Evolutionary conservation across 768 basidiomycete species (phyloP), one percentile per base, ranked within the genome.

Genomic region (Strobilomyces dryophilus): DNA sequence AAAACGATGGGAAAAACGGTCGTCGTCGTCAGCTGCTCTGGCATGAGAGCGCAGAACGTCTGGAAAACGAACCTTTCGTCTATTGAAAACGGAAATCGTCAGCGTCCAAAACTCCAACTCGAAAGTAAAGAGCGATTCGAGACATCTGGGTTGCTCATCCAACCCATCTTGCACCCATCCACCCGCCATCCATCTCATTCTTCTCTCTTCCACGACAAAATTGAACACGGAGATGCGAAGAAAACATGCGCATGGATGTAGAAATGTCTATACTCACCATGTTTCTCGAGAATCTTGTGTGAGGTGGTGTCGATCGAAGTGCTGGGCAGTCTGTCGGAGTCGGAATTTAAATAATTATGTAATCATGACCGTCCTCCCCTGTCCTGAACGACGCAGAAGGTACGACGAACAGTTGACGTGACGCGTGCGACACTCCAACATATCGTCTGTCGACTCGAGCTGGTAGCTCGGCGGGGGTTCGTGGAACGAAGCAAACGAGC

Each of bases 31-130:
- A 64, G 62, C 57, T 59, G 43, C 57, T 49, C 42, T 47, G 17
- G 31, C 24, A 26, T 26, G 24, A 32, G 26, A 6, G n/a, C 4
- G 11, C 7, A 15, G 29, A 18, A 36, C 36, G 26, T 42, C 45
- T 4, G 41, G 5, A 35, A 53, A 51, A 64, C 83, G 68, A 75
- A 92, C 89, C 89, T 89, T 92, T 92, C 74, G 89, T 91, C 90
- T 89, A 74, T 56, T 52, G 62, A 66, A 39, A 59, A 48, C 52
- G 36, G 61, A 37, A 54, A 56, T 53, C 62, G 69, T 68, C 60
- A 62, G 60, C 44, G 27, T 47, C 20, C n/a, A 18, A 41, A 35
- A 8, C 9, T 29, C n/a, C 27, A 34, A 40, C 12, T 18, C 9
- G 4, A 42, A 49, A 31, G 20, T 26, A 8, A 32, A n/a, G 31